These are phyloP conservation scores for Monilinia aucupariae DNA, from an alignment of 2,329 filamentous ascomycete species.

Conservation along the genomic window DNA sequence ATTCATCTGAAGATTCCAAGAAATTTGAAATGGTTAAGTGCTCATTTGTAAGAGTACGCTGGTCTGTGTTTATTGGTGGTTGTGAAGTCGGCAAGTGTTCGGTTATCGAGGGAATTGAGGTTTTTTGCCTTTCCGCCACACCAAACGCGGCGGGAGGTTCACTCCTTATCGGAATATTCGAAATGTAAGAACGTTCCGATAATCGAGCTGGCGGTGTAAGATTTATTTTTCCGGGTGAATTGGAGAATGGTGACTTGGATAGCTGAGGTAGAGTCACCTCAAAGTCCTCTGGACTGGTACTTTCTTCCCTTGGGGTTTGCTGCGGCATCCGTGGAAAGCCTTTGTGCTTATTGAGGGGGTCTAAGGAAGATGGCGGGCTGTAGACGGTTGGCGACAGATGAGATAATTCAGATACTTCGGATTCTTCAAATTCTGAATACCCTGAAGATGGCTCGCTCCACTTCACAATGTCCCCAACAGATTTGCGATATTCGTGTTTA, in stretches of 20 bases:
- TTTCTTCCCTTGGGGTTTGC: too few species aligned
- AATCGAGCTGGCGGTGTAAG: background rate
- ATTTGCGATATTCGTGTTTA: conserved; percentile 8
- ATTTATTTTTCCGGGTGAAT: background rate
- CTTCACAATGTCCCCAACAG: conserved; percentile 1
- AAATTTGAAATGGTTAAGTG: background rate
- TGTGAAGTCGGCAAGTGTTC: background rate
- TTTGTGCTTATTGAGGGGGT: background rate
- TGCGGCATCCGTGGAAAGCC: background rate
- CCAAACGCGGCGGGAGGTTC: background rate
- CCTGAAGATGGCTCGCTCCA: conserved; percentile 11
- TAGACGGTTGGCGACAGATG: background rate
- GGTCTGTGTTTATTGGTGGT: background rate
- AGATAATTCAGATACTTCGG: background rate
- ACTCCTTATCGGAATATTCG: background rate
- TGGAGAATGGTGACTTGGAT: background rate
- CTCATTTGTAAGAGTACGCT: background rate
- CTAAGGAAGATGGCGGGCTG: conserved; percentile 1
- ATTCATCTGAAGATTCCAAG: background rate
- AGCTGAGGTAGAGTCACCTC: background rate
- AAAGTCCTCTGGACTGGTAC: background rate
- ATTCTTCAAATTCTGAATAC: background rate
- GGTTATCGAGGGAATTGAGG: conserved; percentile 2
- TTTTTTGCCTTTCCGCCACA: background rate
- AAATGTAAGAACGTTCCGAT: conserved; percentile 4